These are phyloP conservation scores for Colletotrichum truncatum DNA, from an alignment of 2,329 filamentous ascomycete species.

Conservation along the genomic window DNA sequence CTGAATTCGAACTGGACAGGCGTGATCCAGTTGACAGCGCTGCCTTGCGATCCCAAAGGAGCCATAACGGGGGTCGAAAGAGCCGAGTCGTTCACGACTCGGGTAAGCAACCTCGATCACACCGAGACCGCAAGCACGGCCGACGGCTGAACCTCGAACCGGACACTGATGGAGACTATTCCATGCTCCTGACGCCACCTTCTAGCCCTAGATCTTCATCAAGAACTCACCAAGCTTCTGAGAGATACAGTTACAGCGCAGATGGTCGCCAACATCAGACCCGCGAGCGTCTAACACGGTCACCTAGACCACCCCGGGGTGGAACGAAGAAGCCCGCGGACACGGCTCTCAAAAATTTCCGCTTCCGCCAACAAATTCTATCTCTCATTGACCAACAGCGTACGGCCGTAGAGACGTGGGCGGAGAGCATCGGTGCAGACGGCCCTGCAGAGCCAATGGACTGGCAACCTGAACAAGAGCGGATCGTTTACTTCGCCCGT, in stretches of 20 bases:
- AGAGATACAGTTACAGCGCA: not conserved
- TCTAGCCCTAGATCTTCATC: not conserved
- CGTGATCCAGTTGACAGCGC: not conserved
- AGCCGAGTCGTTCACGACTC: not conserved
- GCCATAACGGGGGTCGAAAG: not conserved
- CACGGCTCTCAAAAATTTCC: not conserved
- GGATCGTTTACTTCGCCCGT: conserved; percentile 27
- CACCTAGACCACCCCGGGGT: not conserved
- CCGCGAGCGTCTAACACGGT: not conserved
- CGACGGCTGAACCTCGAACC: not conserved
- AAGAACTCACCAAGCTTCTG: not conserved
- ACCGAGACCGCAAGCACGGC: not conserved
- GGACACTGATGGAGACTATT: conserved; percentile 18
- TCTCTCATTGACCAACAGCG: conserved; percentile 25
- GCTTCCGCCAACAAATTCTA: conserved; percentile 13
- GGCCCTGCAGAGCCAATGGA: conserved; percentile 36
- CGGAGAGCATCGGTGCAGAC: conserved; percentile 27
- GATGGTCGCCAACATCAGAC: not conserved
- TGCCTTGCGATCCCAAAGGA: not conserved
- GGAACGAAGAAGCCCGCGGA: not conserved
- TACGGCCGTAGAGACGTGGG: conserved; percentile 30
- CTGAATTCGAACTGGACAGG: not conserved
- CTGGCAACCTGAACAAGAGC: conserved; percentile 36
- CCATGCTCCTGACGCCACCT: conserved; percentile 14
- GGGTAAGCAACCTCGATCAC: not conserved